Evolutionary conservation across 2,329 filamentous ascomycete genomes (phyloP), one percentile per base, ranked within the genome.

Genomic region (Trichoderma oligosporum): DNA sequence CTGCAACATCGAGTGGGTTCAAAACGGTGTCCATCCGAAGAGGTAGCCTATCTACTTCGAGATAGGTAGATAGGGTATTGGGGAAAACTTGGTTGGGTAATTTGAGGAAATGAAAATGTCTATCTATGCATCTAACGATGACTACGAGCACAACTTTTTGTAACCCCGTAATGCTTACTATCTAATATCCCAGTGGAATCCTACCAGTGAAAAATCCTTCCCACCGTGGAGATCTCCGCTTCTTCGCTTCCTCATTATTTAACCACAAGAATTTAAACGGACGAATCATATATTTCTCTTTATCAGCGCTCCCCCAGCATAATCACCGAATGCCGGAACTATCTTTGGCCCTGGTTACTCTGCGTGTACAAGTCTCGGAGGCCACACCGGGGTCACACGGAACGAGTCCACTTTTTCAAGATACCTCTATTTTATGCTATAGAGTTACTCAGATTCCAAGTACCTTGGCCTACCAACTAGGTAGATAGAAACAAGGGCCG

Each of bases 1-100:
- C 56, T 8, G 24, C 29, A 22, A 20, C 35, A 7, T 22, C 62
- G 27, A 58, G 61, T 55, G 25, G 65, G 4, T 70, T 70, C 58
- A 61, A 39, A 38, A 69, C 67, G 8, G 49, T 67, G 24, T 59
- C 62, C 3, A 64, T 62, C 38, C 54, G 54, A 33, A 65, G 63
- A 4, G 59, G 11, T 16, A 9, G 16, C 22, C 33, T 22, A 46
- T 16, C 33, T 12, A 39, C 18, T 4, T 38, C 18, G 12, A 45
- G 31, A 18, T 36, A 27, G 29, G 11, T n/a, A 29, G 7, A 66
- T 60, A 56, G 51, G 58, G 31, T 53, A 36, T 16, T 16, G 11
- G 54, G 18, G 12, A 11, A 18, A 31, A 14, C 7, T 33, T 16
- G 22, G 29, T 14, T 9, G 6, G 18, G 25, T 6, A 6, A 27